Percentiles rank a stretch among this genome's conserved stretches.
Evolutionary conservation across 352 stramenopile species (phyloP).

Genomic region (Phytophthora boehmeriae): DNA sequence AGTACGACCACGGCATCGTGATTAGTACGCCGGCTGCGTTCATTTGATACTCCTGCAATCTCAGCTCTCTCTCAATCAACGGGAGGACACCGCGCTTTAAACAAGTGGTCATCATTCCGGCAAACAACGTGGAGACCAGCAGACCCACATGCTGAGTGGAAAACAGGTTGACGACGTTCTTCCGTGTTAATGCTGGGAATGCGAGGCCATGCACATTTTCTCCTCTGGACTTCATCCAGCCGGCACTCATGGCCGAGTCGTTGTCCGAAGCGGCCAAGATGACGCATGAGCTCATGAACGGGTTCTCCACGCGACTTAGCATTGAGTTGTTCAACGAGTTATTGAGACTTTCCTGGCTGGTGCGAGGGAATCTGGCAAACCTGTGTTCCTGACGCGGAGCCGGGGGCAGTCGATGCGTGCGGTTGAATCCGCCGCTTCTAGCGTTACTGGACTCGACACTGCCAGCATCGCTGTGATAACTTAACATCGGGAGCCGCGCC

Average conservation of each 20-base stretch:
- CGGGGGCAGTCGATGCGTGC: slow-evolving; percentile 16
- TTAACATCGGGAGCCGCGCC: slow-evolving; percentile 29
- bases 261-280: slow-evolving; percentile 28
- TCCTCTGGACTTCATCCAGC: slow-evolving; percentile 17
- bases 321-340: slow-evolving; percentile 35
- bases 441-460: slow-evolving; percentile 17
- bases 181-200: slow-evolving; percentile 33
- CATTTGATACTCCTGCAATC: slow-evolving; percentile 44
- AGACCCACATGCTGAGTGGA: slow-evolving; percentile 38
- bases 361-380: slow-evolving; percentile 14
- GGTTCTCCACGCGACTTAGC: slow-evolving; percentile 27
- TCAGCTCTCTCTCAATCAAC: slow-evolving; percentile 42
- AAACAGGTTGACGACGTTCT: slow-evolving; percentile 31
- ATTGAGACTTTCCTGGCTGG: slow-evolving; percentile 29
- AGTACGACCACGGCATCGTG: slow-evolving; percentile 54
- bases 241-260: slow-evolving; percentile 26
- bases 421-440: slow-evolving; percentile 28
- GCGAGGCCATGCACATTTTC: slow-evolving; percentile 6
- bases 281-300: slow-evolving; percentile 37
- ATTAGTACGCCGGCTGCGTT: slow-evolving; percentile 44
- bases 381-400: slow-evolving; percentile 22
- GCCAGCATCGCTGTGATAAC: slow-evolving; percentile 24
- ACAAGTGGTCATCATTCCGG: slow-evolving; percentile 46
- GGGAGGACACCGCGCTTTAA: slow-evolving; percentile 49
- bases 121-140: slow-evolving; percentile 42